Evolutionary conservation across 2,329 filamentous ascomycete genomes (phyloP), one percentile per base, ranked within the genome.

Genomic region (Clonostachys chloroleuca): DNA sequence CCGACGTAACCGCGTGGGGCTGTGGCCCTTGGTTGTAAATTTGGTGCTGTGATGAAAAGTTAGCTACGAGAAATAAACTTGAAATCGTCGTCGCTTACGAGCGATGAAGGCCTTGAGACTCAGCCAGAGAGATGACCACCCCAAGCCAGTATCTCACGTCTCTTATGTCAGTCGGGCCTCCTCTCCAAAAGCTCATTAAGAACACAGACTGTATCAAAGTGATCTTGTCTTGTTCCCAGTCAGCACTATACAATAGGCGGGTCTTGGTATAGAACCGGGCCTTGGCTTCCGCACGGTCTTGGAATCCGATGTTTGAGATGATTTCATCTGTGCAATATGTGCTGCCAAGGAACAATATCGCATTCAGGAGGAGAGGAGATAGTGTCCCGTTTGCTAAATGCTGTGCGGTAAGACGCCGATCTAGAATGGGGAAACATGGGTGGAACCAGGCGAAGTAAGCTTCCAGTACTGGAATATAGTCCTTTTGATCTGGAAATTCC

Each of bases 401-500:
- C 3, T 60, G 56, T 46, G 68, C 64, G 9, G 78, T 60, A 1
- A 70, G 67, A 1, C 61, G 60, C 5, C 74, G 68, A 51, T 80
- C 74, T 1, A 81, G 52, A 12, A 81, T 67, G 0, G 78, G 75
- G 43, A 80, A 81, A 46, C 74, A 75, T 0, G 78, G 75, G 51
- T 81, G 78, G 45, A 80, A 80, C 70, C 75, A 78, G 18, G 66
- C 62, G 47, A 81, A 81, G 59, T 80, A 81, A 0, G 76, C 75
- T 16, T 69, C 61, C 1, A 80, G 54, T 1, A 77, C 62, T 2
- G 64, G 64, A 5, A 72, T 60, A 40, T 70, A 70, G 16, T 71
- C 64, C 3, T 65, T 55, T 13, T 61, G 52, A 3, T 70, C 64
- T 0, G 77, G 76, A 20, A 77, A 70, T 0, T 68, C 66, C 40